Conservation (phyloP, 2,329 filamentous ascomycete genomes). For the Ophiostoma montium region DNA sequence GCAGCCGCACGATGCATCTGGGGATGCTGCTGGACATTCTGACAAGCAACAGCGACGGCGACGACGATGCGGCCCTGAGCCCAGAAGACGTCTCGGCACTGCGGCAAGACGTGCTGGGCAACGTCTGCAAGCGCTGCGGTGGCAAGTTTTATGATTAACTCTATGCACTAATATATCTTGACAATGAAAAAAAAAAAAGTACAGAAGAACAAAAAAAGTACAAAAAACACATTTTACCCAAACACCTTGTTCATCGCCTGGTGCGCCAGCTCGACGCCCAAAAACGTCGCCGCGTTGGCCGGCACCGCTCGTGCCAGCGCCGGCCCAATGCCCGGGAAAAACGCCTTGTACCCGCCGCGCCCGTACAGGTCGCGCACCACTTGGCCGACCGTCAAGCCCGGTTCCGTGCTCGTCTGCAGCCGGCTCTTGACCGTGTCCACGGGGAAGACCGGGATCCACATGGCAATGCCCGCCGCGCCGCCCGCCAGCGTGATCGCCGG, state of each 20-base stretch:
- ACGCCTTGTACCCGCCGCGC: constrained; percentile 72
- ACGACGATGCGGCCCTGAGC: constrained; percentile 9
- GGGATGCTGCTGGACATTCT: constrained; percentile 25
- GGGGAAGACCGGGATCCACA: constrained; percentile 99
- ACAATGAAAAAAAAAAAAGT: no score
- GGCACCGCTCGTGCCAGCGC: constrained; percentile 86
- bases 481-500: constrained; percentile 74
- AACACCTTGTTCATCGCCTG: constrained; percentile 70
- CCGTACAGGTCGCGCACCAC: constrained; percentile 74
- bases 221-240: constrained; percentile 21
- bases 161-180: no score
- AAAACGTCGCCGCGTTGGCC: constrained; percentile 90
- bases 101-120: constrained; percentile 13
- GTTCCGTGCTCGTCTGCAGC: constrained; percentile 76
- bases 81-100: constrained; percentile 5
- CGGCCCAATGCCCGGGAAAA: constrained; percentile 93
- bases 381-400: constrained; percentile 59
- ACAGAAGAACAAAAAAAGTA: no score
- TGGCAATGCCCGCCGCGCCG: constrained; percentile 82
- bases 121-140: constrained; percentile 21
- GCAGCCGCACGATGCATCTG: constrained; percentile 32
- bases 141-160: constrained; percentile 21
- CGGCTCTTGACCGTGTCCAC: constrained; percentile 93
- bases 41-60: neutral
- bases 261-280: constrained; percentile 73